Conservation (phyloP, 1,139 yeast genomes). For the Diutina sp. region DNA sequence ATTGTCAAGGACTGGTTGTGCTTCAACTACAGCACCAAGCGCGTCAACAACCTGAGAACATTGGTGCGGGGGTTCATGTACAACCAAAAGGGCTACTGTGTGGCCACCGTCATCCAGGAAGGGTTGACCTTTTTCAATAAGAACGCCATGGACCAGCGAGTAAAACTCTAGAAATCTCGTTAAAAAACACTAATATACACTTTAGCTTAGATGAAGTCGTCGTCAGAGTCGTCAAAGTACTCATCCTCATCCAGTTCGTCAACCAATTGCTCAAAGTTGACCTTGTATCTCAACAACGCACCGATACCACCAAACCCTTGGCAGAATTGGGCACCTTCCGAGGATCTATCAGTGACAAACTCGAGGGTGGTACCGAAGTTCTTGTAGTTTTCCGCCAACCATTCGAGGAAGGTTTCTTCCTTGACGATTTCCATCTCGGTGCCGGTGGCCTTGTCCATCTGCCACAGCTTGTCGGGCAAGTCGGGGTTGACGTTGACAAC, state of each 20-base stretch:
- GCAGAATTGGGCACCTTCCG: slow-evolving; percentile 97
- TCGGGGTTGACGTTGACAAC: slow-evolving; percentile 63
- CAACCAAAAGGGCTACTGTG: slow-evolving; percentile 19
- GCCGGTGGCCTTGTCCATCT: slow-evolving; percentile 76
- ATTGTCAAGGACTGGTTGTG: slow-evolving; percentile 28
- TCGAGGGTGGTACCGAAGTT: slow-evolving; percentile 90
- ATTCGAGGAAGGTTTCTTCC: slow-evolving; percentile 80
- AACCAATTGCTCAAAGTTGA: slow-evolving; percentile 86
- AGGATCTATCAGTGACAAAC: slow-evolving; percentile 90
- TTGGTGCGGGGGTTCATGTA: slow-evolving; percentile 26
- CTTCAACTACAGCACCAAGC: slow-evolving; percentile 24
- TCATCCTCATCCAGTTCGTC: slow-evolving; percentile 83
- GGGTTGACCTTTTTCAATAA: slow-evolving; percentile 18
- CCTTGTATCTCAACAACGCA: slow-evolving; percentile 89
- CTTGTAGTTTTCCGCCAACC: slow-evolving; percentile 95
- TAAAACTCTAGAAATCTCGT: neutral
- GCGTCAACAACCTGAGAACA: slow-evolving; percentile 23
- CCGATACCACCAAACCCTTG: slow-evolving; percentile 99
- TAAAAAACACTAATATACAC: neutral
- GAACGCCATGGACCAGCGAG: neutral
- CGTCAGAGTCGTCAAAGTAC: slow-evolving; percentile 66
- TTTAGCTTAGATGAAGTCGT: slow-evolving; percentile 29
- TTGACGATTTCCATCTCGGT: slow-evolving; percentile 76
- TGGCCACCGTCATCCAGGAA: slow-evolving; percentile 33
- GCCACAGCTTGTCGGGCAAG: slow-evolving; percentile 64